Evolutionary conservation across 345 rosid genomes (phyloP).

Genomic region (Psidium guajava): DNA sequence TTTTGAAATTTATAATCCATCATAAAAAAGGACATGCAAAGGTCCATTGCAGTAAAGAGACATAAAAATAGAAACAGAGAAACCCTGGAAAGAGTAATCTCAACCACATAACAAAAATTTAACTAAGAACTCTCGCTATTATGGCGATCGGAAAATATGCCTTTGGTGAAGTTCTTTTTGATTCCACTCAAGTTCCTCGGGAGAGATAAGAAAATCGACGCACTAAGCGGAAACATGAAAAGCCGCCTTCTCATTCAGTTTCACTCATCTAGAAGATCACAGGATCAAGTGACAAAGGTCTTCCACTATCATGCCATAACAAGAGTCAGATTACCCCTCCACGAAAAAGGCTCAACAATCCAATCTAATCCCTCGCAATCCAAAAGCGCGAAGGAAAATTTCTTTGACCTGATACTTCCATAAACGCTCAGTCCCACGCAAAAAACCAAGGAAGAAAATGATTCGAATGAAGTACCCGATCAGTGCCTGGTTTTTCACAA

Average conservation of each 20-base stretch:
- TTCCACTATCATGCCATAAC: not conserved
- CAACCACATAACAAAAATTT: not conserved
- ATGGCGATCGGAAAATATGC: not conserved
- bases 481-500: rapidly evolving
- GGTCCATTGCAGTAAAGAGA: not conserved
- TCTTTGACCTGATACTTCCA: not conserved
- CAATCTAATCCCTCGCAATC: not conserved
- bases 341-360: not conserved
- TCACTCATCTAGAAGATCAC: not conserved
- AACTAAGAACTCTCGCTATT: not conserved
- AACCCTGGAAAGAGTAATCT: not conserved
- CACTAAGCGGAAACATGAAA: not conserved
- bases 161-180: not conserved
- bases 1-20: not conserved
- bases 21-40: not conserved
- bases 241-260: not conserved
- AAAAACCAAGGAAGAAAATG: rapidly evolving
- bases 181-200: not conserved
- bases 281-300: rapidly evolving
- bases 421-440: not conserved
- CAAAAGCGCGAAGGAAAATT: not conserved
- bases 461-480: not conserved
- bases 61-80: not conserved
- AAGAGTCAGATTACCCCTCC: not conserved
- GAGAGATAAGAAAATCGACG: not conserved